phyloP scores from a whole-genome alignment of 2,329 filamentous ascomycete genomes.

The Fusarium sp. region DNA sequence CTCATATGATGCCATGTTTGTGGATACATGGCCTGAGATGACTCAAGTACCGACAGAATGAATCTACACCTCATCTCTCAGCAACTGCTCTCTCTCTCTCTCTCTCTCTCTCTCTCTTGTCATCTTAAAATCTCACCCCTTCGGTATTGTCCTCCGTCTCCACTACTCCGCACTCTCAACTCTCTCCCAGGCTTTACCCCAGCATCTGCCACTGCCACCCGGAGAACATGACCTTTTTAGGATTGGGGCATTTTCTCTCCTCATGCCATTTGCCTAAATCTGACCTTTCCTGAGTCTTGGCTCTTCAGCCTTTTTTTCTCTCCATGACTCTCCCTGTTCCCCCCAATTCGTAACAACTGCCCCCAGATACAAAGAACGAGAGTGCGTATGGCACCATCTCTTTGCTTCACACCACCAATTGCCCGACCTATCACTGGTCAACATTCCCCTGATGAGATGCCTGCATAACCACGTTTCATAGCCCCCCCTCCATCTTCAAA shows the following conservation, averaged over 20 bases:
- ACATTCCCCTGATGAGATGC: conserved; percentile 17
- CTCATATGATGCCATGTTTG: conserved; percentile 14
- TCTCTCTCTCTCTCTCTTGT: not conserved
- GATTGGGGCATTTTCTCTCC: not conserved
- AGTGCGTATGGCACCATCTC: conserved; percentile 14
- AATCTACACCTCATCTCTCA: conserved; percentile 11
- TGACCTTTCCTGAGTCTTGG: conserved; percentile 13
- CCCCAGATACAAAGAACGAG: not conserved
- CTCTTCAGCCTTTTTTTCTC: not conserved
- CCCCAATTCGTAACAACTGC: not conserved
- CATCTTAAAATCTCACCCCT: conserved; percentile 20
- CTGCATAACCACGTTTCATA: conserved; percentile 35
- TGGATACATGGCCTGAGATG: conserved; percentile 23
- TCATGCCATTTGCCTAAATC: not conserved
- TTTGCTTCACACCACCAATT: not conserved
- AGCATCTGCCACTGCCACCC: not conserved
- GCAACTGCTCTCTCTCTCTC: not conserved
- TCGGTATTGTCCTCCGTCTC: conserved; percentile 18
- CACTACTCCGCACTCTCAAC: conserved; percentile 37
- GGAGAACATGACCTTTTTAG: conserved; percentile 2
- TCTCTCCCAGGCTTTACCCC: not conserved
- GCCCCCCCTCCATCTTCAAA: conserved; percentile 17
- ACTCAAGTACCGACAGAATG: conserved; percentile 24
- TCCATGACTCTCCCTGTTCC: not conserved
- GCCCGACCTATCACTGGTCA: conserved; percentile 8